Base-by-base conservation (phyloP, 192 early-diverging fungal genomes). In the Coemansia sp. region DNA sequence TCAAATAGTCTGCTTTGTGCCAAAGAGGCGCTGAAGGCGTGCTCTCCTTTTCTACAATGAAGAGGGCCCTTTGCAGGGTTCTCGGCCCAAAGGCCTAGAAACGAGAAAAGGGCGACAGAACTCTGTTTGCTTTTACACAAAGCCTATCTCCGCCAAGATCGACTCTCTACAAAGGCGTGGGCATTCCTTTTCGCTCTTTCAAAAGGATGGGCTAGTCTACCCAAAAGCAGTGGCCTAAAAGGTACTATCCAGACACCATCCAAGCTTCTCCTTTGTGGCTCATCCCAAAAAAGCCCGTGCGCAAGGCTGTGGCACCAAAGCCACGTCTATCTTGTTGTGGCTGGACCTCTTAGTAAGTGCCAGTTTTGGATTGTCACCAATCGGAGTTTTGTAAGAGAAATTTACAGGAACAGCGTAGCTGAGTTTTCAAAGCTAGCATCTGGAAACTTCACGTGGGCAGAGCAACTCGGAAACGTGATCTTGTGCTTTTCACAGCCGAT, bases 71-170 rank as follows among this genome's bases (percentile, higher is more conserved):
- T 55, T 55, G 51, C 51, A 28, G 51, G 51, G 26, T 28, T 28
- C 51, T 58, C 56, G 33, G 26, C 9, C 36, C 56, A 37, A 58
- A 37, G 20, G 33, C 34, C 31, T 34, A 37, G 33, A 58, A 36
- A 21, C 56, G 31, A 56, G 31, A 28, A 56, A 35, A 56, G 4
- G 26, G 53, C 23, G 48, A 23, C 31, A 9, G 26, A 37, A 37
- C 56, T 58, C 56, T 36, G 56, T 37, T 36, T 35, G 34, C 26
- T 11, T 58, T 58, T 36, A 36, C 56, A 58, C 56, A 58, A 58
- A 36, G 56, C 8, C 16, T 34, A n/a, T 13, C 33, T 20, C 14
- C 53, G 53, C 31, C 56, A 58, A 37, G 34, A 37, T 37, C 56
- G 56, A 26, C 51, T 58, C 9, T 58, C 56, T 37, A 58, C 33